Conservation (phyloP, 306 rosid species). For the Abrus precatorius region DNA sequence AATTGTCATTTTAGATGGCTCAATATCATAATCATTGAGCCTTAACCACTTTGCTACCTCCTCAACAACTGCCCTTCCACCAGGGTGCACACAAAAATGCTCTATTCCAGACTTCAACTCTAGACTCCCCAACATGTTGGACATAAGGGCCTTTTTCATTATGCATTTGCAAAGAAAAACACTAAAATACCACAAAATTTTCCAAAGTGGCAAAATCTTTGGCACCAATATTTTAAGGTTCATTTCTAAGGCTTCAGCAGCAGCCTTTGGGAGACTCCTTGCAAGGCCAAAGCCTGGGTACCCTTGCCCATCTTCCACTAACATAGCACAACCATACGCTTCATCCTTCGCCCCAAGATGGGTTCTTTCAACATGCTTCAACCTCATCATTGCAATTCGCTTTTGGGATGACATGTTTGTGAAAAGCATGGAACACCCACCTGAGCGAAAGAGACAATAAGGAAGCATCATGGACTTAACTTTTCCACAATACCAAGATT, state of each 20-base stretch:
- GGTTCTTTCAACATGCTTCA: conserved; percentile 60
- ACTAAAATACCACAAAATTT: conserved; percentile 44
- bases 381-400: conserved; percentile 56
- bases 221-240: conserved; percentile 60
- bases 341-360: conserved; percentile 64
- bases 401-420: conserved; percentile 54
- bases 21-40: conserved; percentile 58
- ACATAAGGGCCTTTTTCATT: not conserved
- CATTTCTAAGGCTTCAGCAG: conserved; percentile 57
- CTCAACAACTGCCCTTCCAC: conserved; percentile 63
- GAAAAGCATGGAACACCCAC: conserved; percentile 69
- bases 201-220: conserved; percentile 58
- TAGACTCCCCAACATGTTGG: conserved; percentile 35
- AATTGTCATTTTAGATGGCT: conserved; percentile 72
- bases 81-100: conserved; percentile 75
- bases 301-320: conserved; percentile 62
- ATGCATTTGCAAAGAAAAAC: conserved; percentile 13
- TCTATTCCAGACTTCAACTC: conserved; percentile 62
- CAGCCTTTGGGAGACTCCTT: conserved; percentile 57
- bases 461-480: conserved; percentile 66
- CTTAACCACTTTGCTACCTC: conserved; percentile 63
- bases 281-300: conserved; percentile 61
- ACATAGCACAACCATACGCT: conserved; percentile 65
- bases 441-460: conserved; percentile 67
- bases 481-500: conserved; percentile 65